phyloP scores from a whole-genome alignment of 306 rosid genomes.

The Cicer chorassanicum region DNA sequence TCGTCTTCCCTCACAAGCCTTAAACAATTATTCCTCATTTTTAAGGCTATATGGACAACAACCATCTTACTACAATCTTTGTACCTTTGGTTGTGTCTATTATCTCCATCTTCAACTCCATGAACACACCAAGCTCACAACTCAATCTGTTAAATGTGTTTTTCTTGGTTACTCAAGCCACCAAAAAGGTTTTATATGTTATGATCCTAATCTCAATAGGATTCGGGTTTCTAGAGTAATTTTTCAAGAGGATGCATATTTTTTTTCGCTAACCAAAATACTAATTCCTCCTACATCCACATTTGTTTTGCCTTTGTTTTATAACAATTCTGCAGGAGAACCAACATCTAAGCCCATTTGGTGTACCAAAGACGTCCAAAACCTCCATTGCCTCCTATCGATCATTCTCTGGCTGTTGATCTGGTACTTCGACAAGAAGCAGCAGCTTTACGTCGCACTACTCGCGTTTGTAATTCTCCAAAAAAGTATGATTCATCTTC shows the following conservation, averaged over 20 bases:
- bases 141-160: no score
- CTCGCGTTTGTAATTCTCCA: neutral
- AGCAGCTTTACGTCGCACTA: neutral
- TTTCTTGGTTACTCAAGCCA: no score
- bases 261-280: neutral
- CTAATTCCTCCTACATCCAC: neutral
- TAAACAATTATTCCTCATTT: no score
- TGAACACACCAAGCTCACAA: no score
- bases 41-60: no score
- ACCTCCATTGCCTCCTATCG: neutral
- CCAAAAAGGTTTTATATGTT: no score
- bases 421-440: neutral
- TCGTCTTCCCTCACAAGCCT: no score
- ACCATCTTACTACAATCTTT: no score
- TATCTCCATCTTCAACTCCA: no score
- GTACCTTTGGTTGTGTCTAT: no score
- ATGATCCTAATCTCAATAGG: neutral
- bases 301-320: neutral
- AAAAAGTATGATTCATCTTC: neutral
- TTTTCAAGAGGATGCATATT: neutral
- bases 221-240: neutral
- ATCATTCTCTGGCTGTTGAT: constrained; percentile 5
- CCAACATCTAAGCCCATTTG: neutral
- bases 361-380: neutral
- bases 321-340: neutral